Percentiles rank a stretch among this genome's conserved stretches.
These are phyloP conservation scores for Aureobasidium uvarum DNA, from an alignment of 2,329 filamentous ascomycete genomes.

Conservation along the genomic window DNA sequence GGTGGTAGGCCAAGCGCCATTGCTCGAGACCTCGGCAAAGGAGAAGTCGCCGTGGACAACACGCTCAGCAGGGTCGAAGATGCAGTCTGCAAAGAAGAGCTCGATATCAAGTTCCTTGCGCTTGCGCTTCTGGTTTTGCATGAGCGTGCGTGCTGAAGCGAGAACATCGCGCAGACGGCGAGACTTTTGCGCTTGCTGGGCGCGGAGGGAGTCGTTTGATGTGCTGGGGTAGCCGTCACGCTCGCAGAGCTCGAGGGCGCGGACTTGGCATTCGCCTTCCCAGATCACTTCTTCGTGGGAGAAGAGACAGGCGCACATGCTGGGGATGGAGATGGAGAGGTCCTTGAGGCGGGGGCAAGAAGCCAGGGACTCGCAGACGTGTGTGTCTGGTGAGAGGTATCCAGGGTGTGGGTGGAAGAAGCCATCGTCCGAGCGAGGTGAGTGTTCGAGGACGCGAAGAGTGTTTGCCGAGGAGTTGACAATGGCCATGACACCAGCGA, in stretches of 20 bases:
- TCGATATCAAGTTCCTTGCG: constrained; percentile 47
- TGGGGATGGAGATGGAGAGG: constrained; percentile 50
- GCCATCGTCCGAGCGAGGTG: constrained; percentile 53
- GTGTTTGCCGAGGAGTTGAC: constrained; percentile 51
- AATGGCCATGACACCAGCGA: constrained; percentile 53
- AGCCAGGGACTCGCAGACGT: constrained; percentile 50
- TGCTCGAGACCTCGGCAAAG: constrained; percentile 43
- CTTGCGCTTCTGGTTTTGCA: constrained; percentile 40
- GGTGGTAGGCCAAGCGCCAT: constrained; percentile 44
- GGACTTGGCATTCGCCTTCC: constrained; percentile 50
- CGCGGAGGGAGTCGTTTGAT: constrained; percentile 30
- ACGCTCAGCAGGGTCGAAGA: constrained; percentile 49
- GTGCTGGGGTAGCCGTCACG: constrained; percentile 31
- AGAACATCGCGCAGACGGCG: constrained; percentile 44
- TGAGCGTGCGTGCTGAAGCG: constrained; percentile 44
- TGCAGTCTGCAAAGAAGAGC: constrained; percentile 53
- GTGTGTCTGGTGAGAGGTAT: constrained; percentile 40
- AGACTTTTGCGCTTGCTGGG: constrained; percentile 7
- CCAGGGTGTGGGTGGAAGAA: constrained; percentile 54
- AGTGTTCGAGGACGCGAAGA: constrained; percentile 53
- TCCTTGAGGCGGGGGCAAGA: constrained; percentile 49
- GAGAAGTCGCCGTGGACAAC: constrained; percentile 52
- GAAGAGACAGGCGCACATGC: constrained; percentile 50
- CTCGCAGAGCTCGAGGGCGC: constrained; percentile 49
- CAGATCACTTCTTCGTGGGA: constrained; percentile 47